Evolutionary conservation across 2,329 filamentous ascomycete species (phyloP), one percentile per base, ranked within the genome.

Genomic region (Zymoseptoria crescenta): DNA sequence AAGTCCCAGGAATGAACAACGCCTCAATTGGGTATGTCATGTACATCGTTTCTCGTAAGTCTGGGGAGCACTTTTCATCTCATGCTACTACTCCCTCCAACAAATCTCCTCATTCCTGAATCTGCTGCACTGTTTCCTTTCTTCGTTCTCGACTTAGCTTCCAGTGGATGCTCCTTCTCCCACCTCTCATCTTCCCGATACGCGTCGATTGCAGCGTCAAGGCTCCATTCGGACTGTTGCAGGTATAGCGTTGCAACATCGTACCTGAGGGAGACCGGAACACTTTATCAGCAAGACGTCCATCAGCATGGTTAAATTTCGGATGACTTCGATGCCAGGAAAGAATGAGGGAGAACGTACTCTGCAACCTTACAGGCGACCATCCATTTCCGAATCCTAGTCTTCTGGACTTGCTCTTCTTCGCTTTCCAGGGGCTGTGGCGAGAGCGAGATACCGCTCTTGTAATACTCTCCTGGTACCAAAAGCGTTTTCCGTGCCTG

Each of bases 181-280:
- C 89, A 93, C 56, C 78, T 79, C 71, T 91, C 88, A 63, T 94
- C 89, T 3, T 83, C 87, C 63, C 82, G 79, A 71, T 83, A 91
- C 2, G 81, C 78, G 45, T 81, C 78, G 6, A 88, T 80, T 0
- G 89, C 88, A 28, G 74, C 72, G 3, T 84, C 82, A 16, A 92
- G 75, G 65, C 91, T 80, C 71, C 88, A 90, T 7, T 80, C 79
- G 21, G 80, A 77, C 71, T 89, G 86, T 68, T 90, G 82, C 50
- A 94, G 79, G 72, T 94, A 94, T 20, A 92, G 71, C 28, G 88
- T 72, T 1, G 89, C 89, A 55, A 91, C 78, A 69, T 91, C 87
- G 65, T 85, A 85, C 66, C 81, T 83, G 63, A 70, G 65, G 48
- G 58, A 64, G 57, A 64, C 62, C 59, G 67, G 61, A 66, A 75